A percentile compares a stretch with the other conserved stretches of the same genome.
Evolutionary conservation across 306 rosid species (phyloP).

Genomic region (Vicia villosa): DNA sequence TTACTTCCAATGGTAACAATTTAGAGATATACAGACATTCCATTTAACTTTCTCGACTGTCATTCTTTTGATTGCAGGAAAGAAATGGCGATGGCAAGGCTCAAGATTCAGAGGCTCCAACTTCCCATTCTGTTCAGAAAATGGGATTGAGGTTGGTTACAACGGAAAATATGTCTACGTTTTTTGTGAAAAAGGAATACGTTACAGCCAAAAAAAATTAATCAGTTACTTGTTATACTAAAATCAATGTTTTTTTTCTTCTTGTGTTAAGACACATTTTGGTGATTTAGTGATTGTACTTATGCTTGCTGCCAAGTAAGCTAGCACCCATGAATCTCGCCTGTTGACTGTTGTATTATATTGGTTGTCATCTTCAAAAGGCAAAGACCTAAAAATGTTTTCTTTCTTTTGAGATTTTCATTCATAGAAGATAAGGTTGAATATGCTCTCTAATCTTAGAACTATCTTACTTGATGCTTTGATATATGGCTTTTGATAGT

Average conservation of each 20-base stretch:
- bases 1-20: conserved; percentile 23
- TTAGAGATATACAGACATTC: conserved; percentile 17
- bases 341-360: not conserved
- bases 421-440: conserved; percentile 22
- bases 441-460: conserved; percentile 17
- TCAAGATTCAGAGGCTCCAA: conserved; percentile 79
- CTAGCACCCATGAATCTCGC: not conserved
- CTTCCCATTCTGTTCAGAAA: conserved; percentile 74
- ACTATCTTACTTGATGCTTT: conserved; percentile 32
- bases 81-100: conserved; percentile 75
- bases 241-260: conserved; percentile 14
- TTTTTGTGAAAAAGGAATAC: conserved; percentile 21
- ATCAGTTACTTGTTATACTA: conserved; percentile 35
- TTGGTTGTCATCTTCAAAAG: conserved; percentile 24
- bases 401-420: not conserved
- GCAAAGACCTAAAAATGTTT: not conserved
- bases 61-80: conserved; percentile 63
- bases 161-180: conserved; percentile 22
- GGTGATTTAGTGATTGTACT: conserved; percentile 22
- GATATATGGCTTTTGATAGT: conserved; percentile 20
- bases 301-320: conserved; percentile 27
- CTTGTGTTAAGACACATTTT: conserved; percentile 18
- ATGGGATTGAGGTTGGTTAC: conserved; percentile 80
- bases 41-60: conserved; percentile 28
- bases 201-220: conserved; percentile 12